Conservation (phyloP, 2,329 filamentous ascomycete species). For the Zymoseptoria pseudotritici region DNA sequence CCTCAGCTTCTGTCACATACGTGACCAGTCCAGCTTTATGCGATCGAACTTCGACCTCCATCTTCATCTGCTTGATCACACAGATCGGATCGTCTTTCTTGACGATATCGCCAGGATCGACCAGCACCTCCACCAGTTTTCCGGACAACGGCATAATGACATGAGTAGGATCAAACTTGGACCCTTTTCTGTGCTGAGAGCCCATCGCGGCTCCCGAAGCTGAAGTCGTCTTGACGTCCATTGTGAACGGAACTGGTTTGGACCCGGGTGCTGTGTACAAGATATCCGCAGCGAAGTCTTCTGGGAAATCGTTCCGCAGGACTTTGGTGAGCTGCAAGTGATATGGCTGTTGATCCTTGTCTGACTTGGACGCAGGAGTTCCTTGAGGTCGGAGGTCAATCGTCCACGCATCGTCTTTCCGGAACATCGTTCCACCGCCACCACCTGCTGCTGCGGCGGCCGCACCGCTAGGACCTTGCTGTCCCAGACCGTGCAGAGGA, state of each 20-base stretch:
- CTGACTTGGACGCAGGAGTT: not conserved
- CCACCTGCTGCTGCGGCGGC: conserved; percentile 28
- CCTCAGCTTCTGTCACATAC: conserved; percentile 48
- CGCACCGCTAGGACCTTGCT: conserved; percentile 21
- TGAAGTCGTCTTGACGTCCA: conserved; percentile 35
- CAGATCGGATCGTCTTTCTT: conserved; percentile 47
- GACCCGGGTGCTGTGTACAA: conserved; percentile 38
- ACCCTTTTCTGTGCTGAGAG: conserved; percentile 41
- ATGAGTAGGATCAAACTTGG: conserved; percentile 44
- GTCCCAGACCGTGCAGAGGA: conserved; percentile 19
- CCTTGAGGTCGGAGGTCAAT: conserved; percentile 12
- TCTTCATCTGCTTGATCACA: conserved; percentile 61
- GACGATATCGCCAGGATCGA: conserved; percentile 46
- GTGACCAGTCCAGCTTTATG: conserved; percentile 40
- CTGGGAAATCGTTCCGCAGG: conserved; percentile 54
- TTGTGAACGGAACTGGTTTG: conserved; percentile 34
- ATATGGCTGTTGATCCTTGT: conserved; percentile 29
- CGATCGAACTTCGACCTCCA: conserved; percentile 57
- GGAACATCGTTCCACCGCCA: conserved; percentile 39
- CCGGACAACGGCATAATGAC: conserved; percentile 52
- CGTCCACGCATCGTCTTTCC: conserved; percentile 21
- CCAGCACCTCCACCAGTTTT: conserved; percentile 52
- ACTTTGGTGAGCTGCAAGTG: conserved; percentile 50
- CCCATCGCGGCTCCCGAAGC: conserved; percentile 35
- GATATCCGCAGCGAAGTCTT: conserved; percentile 47